Conservation (phyloP, 805 yeast genomes). For the Metschnikowia santaceciliae region DNA sequence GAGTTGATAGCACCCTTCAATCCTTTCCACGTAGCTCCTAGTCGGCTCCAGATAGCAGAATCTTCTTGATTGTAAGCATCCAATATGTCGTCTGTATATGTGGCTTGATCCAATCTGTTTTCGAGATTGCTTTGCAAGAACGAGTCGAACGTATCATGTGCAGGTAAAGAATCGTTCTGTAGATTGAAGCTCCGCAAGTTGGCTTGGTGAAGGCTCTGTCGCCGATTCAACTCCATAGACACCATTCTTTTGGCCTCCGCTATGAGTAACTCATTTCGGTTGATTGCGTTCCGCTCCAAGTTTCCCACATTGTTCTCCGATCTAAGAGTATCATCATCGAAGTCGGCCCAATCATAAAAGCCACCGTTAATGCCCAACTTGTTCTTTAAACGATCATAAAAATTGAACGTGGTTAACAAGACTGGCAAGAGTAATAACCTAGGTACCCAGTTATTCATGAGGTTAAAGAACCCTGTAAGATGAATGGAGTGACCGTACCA, state of each 20-base stretch:
- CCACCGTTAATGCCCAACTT: conserved; percentile 35
- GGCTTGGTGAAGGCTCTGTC: conserved; percentile 12
- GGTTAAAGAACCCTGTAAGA: conserved; percentile 67
- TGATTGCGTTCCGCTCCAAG: conserved; percentile 18
- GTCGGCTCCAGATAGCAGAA: conserved; percentile 23
- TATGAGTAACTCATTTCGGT: conserved; percentile 33
- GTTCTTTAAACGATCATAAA: conserved; percentile 59
- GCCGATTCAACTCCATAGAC: conserved; percentile 31
- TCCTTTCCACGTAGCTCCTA: conserved; percentile 24
- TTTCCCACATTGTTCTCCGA: conserved; percentile 6
- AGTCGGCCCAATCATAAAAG: conserved; percentile 38
- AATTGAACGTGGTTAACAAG: conserved; percentile 54
- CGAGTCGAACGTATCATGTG: not conserved
- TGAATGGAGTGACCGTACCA: conserved; percentile 76
- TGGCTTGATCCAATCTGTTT: not conserved
- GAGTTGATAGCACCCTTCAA: conserved; percentile 19
- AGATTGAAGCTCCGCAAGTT: conserved; percentile 28
- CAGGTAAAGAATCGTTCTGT: conserved; percentile 18
- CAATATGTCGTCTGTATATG: not conserved
- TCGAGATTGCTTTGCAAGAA: conserved; percentile 3
- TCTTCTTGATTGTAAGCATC: not conserved
- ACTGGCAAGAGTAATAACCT: conserved; percentile 71
- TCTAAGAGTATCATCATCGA: conserved; percentile 28
- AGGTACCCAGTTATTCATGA: conserved; percentile 73
- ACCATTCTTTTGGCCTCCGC: conserved; percentile 42